Base-by-base conservation (phyloP, 2,329 filamentous ascomycete genomes). In the Penicillium sp. region DNA sequence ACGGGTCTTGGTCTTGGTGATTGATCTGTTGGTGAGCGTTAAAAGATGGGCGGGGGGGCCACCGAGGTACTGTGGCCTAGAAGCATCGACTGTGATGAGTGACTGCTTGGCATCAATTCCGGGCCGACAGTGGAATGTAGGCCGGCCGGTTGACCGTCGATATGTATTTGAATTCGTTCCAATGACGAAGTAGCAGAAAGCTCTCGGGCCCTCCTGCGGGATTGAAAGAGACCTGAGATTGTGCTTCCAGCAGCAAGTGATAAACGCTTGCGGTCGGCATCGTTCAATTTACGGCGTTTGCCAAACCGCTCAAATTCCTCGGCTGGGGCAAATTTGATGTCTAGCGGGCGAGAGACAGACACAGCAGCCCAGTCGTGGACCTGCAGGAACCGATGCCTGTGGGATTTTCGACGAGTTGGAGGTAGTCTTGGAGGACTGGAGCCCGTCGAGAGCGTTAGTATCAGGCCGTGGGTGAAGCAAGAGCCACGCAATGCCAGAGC, bases 311-410 rank as follows among this genome's bases (percentile, higher is more conserved):
- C 62, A 2, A 65, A 54, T 33, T 70, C 69, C 39, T 69, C 61
- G 7, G 51, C 52, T 3, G 63, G 51, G 7, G 58, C 56, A 44
- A 71, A 73, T 17, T 56, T 39, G 15, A 72, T 63, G n/a, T 65
- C 59, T 7, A 74, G 51, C 7, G 73, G 71, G 32, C 68, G 68
- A 9, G 68, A 54, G 4, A 60, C 60, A 8, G 68, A 67, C 9
- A 75, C 54, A 3, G 61, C 62, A n/a, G 66, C 71, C 73, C 73
- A 75, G 49, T 76, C 72, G 5, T 61, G 45, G 36, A 64, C 64
- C 44, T 68, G 52, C 5, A 75, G 67, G 1, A 75, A 61, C 24
- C 62, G 62, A 10, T 56, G 21, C 36, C 26, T 26, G n/a, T 4
- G 9, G 21, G n/a, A 3, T 6, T 24, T 26, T 7, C 17, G 13